Base-by-base conservation (phyloP, 129 eudicot species). In the Solidago caesia region DNA sequence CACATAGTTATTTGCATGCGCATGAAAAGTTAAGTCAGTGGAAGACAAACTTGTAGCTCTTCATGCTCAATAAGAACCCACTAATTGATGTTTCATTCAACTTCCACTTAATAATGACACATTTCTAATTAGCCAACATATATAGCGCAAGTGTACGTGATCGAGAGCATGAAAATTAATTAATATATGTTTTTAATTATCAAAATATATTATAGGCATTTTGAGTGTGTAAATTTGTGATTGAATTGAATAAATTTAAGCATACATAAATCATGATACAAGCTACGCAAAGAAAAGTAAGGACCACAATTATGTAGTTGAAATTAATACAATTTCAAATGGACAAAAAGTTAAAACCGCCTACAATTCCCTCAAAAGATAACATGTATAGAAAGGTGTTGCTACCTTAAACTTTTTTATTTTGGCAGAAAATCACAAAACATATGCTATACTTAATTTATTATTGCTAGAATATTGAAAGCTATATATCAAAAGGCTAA, bases 1-100 rank as follows among this genome's bases (percentile, higher is more conserved):
- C 72, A 64, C 79, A 65, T 57, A 46, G 62, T 68, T 62, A 79
- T 63, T 72, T 65, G 77, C 83, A 56, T 81, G 84, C 79, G 68
- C 58, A 62, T 63, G 75, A 75, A 75, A 77, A 15, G 70, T 62
- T 43, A 44, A 61, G 45, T 68, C 59, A 79, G 84, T 74, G 76
- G 82, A 73, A 27, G 79, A 78, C 85, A 78, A 77, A 55, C 51
- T 46, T 48, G 71, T 67, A 59, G 80, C 77, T 45, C 21, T 67
- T 78, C 27, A 58, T 67, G 53, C 80, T 67, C 41, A 25, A 6
- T 44, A 61, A 53, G 80, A 78, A 73, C 76, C 79, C 72, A 74
- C 51, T 62, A 51, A 67, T 21, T 71, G 53, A 79, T 59, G 64
- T 55, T 69, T 59, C 72, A 29, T 81, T 69, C 80, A 70, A 84